Conservation (phyloP, 164 flowering plant genomes). For the Aristolochia fimbriata region DNA sequence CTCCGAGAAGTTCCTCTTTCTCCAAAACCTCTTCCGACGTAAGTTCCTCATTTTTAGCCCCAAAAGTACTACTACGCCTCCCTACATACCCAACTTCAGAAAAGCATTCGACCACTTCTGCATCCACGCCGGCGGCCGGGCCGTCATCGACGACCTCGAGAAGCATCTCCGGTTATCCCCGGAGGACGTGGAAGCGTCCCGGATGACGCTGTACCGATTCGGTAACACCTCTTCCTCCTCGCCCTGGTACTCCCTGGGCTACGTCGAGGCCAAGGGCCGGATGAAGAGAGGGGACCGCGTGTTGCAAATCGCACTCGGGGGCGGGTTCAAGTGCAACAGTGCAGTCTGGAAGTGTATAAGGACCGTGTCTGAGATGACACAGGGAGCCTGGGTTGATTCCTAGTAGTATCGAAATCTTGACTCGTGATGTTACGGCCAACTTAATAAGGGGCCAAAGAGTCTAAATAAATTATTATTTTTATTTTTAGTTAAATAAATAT, state of each 20-base stretch:
- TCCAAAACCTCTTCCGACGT: constrained; percentile 38
- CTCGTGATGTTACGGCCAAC: too few species aligned
- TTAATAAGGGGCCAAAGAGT: too few species aligned
- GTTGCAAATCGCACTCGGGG: constrained; percentile 81
- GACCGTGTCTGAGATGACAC: constrained; percentile 40
- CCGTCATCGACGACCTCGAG: constrained; percentile 83
- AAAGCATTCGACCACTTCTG: constrained; percentile 82
- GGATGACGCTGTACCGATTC: constrained; percentile 73
- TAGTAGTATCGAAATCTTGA: too few species aligned
- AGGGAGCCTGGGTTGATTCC: constrained; percentile 67
- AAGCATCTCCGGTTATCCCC: constrained; percentile 53
- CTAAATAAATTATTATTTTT: too few species aligned
- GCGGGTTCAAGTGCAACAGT: constrained; percentile 78
- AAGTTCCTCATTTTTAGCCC: constrained; percentile 37
- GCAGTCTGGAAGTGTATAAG: constrained; percentile 70
- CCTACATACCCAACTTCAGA: constrained; percentile 82
- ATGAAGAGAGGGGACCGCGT: constrained; percentile 51
- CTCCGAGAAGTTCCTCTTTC: constrained; percentile 62
- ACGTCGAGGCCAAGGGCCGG: constrained; percentile 68
- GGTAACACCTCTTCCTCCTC: constrained; percentile 77
- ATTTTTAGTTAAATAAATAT: too few species aligned
- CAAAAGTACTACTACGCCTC: constrained; percentile 42
- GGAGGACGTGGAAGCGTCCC: constrained; percentile 59
- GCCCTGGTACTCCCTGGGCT: constrained; percentile 74
- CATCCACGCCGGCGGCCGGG: constrained; percentile 80